phyloP scores from a whole-genome alignment of 139 green algal genomes.

The Auxenochlorella pyrenoidosa region DNA sequence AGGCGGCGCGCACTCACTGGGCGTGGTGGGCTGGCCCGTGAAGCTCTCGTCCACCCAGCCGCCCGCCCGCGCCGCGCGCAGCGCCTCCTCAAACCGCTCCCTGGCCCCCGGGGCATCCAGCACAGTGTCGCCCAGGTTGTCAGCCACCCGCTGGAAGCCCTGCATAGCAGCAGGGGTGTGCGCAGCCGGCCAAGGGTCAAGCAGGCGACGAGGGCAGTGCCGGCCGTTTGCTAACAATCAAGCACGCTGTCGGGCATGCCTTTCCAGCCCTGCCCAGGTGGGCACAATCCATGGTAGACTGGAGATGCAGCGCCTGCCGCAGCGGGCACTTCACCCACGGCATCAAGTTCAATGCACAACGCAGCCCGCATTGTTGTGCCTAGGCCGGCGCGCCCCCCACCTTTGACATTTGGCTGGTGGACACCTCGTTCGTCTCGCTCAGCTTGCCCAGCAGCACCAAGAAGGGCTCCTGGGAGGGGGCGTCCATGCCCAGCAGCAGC shows the following conservation, averaged over 20 bases:
- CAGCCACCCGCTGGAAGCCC: constrained; percentile 74
- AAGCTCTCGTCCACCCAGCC: constrained; percentile 54
- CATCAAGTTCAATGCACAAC: too few species aligned
- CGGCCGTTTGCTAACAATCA: too few species aligned
- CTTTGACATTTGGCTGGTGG: constrained; percentile 72
- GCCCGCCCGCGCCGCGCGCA: constrained; percentile 36
- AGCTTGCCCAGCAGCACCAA: constrained; percentile 73
- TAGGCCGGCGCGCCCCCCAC: too few species aligned
- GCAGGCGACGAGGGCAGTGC: too few species aligned
- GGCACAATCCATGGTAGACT: too few species aligned
- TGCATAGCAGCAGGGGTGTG: not conserved
- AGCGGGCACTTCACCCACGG: too few species aligned
- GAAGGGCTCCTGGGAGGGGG: constrained; percentile 36
- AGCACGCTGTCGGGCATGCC: too few species aligned
- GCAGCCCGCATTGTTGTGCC: too few species aligned
- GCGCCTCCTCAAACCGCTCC: constrained; percentile 46
- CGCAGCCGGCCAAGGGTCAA: too few species aligned
- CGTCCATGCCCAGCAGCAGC: constrained; percentile 61
- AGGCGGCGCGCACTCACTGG: constrained; percentile 3
- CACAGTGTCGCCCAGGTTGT: constrained; percentile 73
- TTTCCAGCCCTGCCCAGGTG: too few species aligned
- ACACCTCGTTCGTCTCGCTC: constrained; percentile 66
- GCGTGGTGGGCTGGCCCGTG: not conserved
- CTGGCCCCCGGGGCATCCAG: constrained; percentile 79
- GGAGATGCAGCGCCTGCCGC: too few species aligned